Conservation (phyloP, 1,284 basidiomycete species). For the Coriolopsis trogii region DNA sequence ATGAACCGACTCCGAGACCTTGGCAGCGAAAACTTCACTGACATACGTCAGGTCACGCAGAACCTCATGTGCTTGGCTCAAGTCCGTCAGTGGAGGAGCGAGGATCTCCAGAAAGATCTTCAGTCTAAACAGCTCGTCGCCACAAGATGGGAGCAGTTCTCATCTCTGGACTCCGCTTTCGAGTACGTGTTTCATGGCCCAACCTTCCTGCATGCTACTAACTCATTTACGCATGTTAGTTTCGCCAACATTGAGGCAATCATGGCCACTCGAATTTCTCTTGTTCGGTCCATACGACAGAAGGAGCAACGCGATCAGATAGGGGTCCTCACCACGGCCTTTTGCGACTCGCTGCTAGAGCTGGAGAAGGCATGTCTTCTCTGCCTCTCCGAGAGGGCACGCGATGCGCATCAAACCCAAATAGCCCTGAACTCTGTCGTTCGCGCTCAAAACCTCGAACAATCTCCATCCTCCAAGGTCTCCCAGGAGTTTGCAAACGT, state of each 20-base stretch:
- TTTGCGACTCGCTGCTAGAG: slow-evolving; percentile 53
- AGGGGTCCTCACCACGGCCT: slow-evolving; percentile 64
- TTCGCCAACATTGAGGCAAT: slow-evolving; percentile 80
- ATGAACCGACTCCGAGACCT: slow-evolving; percentile 67
- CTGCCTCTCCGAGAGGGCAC: slow-evolving; percentile 74
- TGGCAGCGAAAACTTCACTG: slow-evolving; percentile 76
- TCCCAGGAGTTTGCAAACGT: slow-evolving; percentile 87
- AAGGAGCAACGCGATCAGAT: slow-evolving; percentile 74
- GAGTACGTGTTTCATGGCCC: slow-evolving; percentile 54
- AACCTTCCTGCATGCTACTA: no score
- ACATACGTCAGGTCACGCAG: slow-evolving; percentile 67
- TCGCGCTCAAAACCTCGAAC: slow-evolving; percentile 70
- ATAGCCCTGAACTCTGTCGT: slow-evolving; percentile 87
- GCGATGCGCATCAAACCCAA: slow-evolving; percentile 72
- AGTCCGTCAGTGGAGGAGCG: slow-evolving; percentile 59
- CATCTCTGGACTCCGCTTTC: slow-evolving; percentile 55
- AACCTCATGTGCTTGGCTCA: slow-evolving; percentile 83
- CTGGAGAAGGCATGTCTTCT: slow-evolving; percentile 77
- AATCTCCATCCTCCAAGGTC: slow-evolving; percentile 52
- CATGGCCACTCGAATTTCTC: slow-evolving; percentile 80
- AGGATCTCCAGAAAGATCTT: slow-evolving; percentile 41
- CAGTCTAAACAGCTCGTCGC: slow-evolving; percentile 38
- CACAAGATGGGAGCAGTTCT: slow-evolving; percentile 46
- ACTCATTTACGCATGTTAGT: slow-evolving; percentile 53
- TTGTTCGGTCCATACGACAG: slow-evolving; percentile 71